These are phyloP conservation scores for Rhodotorula sp. DNA, from an alignment of 1,284 basidiomycete species.

Conservation along the genomic window DNA sequence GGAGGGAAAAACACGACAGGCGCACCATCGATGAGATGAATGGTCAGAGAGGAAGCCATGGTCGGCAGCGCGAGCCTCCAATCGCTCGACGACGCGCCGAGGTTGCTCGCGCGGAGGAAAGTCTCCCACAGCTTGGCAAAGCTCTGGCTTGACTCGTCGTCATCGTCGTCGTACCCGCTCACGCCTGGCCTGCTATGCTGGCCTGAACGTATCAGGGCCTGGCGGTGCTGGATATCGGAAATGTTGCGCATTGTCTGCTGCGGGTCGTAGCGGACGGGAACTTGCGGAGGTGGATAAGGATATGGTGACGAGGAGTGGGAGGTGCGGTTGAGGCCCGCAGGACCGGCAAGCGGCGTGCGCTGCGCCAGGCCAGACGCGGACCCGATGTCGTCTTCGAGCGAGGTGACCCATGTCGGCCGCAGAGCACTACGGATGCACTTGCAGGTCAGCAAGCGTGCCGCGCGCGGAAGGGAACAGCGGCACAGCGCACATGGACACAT, in stretches of 20 bases:
- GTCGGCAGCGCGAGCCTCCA: slow-evolving; percentile 37
- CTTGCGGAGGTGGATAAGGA: not conserved
- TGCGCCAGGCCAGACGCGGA: not conserved
- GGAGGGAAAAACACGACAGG: not conserved
- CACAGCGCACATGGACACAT: slow-evolving; percentile 24
- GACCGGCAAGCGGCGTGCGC: not conserved
- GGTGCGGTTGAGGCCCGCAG: not conserved
- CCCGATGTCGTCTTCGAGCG: not conserved
- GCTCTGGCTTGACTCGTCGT: not conserved
- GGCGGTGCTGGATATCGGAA: slow-evolving; percentile 20
- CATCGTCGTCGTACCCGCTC: not conserved
- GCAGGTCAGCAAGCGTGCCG: not conserved
- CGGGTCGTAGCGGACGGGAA: not conserved
- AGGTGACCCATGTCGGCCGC: slow-evolving; percentile 17
- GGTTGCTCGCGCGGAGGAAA: slow-evolving; percentile 26
- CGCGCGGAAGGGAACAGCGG: not conserved
- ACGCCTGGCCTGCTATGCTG: not conserved
- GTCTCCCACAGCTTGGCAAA: slow-evolving; percentile 24
- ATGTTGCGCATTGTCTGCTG: not conserved
- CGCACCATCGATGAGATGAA: slow-evolving; percentile 38
- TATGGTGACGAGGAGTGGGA: not conserved
- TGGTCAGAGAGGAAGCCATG: slow-evolving; percentile 34
- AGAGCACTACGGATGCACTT: slow-evolving; percentile 12
- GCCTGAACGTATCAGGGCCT: slow-evolving; percentile 1
- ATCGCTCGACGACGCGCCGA: slow-evolving; percentile 30